These are phyloP conservation scores for Apophysomyces trapeziformis DNA, from an alignment of 371 early-diverging fungal species.

Conservation along the genomic window DNA sequence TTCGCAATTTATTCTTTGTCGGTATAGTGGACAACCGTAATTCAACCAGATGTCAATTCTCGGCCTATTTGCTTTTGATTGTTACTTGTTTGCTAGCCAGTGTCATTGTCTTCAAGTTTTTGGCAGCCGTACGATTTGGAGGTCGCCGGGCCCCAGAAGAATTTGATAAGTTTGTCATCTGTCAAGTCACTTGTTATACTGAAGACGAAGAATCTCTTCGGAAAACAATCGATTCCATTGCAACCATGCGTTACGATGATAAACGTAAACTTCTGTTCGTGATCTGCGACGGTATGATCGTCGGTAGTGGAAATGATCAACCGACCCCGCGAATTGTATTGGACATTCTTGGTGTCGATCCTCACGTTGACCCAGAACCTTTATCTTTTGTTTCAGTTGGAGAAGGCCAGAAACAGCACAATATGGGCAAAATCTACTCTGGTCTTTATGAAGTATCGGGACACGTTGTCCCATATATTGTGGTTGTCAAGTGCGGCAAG, in stretches of 20 bases:
- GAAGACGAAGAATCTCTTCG: slow-evolving; percentile 95
- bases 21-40: slow-evolving; percentile 88
- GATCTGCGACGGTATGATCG: slow-evolving; percentile 88
- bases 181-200: slow-evolving; percentile 95
- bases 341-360: slow-evolving; percentile 86
- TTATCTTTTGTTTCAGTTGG: slow-evolving; percentile 87
- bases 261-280: slow-evolving; percentile 94
- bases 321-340: slow-evolving; percentile 95
- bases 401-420: slow-evolving; percentile 83
- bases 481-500: slow-evolving; percentile 91
- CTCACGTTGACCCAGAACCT: slow-evolving; percentile 79
- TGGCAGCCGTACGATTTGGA: slow-evolving; percentile 90
- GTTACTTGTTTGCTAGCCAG: slow-evolving; percentile 77
- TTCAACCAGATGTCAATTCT: slow-evolving; percentile 82
- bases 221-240: slow-evolving; percentile 93
- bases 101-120: slow-evolving; percentile 89
- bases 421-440: slow-evolving; percentile 95
- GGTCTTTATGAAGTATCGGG: slow-evolving; percentile 89
- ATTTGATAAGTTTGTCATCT: slow-evolving; percentile 90
- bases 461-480: slow-evolving; percentile 87
- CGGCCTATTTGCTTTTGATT: slow-evolving; percentile 82
- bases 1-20: slow-evolving; percentile 85
- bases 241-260: slow-evolving; percentile 89
- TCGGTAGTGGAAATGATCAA: slow-evolving; percentile 91
- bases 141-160: slow-evolving; percentile 78